Base-by-base conservation (phyloP, 257 asterid species). In the Solanum peruvianum region DNA sequence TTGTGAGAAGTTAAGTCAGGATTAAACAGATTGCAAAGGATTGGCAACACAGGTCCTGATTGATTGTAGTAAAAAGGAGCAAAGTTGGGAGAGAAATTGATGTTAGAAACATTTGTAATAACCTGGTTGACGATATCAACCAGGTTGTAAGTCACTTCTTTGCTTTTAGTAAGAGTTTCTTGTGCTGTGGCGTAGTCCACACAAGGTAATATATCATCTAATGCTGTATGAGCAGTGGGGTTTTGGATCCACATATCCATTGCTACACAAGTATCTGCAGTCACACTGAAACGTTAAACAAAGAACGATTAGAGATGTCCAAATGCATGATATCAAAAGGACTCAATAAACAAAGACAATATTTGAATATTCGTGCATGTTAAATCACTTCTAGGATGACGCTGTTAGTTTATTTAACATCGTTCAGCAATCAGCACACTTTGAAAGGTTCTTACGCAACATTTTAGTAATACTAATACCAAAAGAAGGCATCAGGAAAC, bases 181-280 rank as follows among this genome's bases (percentile, higher is more conserved):
- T 87, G 78, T 44, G 90, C 90, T 29, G 86, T 89, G 71, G 45
- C 23, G 31, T 62, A 45, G 52, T 91, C 89, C 33, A 87, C 91
- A 44, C 84, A 86, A 5, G 93, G 93, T 49, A 91, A 87, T 72
- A 91, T 85, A 23, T 52, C 67, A 45, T 89, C 91, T 21, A 91
- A 87, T 9, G 92, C 82, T 42, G 93, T 89, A 86, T 69, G 37
- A n/a, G 90, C 90, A 2, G 27, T 86, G n/a, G 93, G 92, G 70
- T 88, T 91, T 33, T 81, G 89, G n/a, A 82, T 88, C 93, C 93
- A 91, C 41, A 90, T 87, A 15, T 88, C 90, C 87, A 91, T 87
- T 16, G 93, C 91, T 18, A 88, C 87, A 37, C 93, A 90, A 11
- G 92, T 90, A 44, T 91, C 93, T 76, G 90, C 82, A 29, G 88